Percentiles rank a stretch among this genome's conserved stretches.
These are phyloP conservation scores for Euphorbia corollata DNA, from an alignment of 441 rosid genomes.

Conservation along the genomic window DNA sequence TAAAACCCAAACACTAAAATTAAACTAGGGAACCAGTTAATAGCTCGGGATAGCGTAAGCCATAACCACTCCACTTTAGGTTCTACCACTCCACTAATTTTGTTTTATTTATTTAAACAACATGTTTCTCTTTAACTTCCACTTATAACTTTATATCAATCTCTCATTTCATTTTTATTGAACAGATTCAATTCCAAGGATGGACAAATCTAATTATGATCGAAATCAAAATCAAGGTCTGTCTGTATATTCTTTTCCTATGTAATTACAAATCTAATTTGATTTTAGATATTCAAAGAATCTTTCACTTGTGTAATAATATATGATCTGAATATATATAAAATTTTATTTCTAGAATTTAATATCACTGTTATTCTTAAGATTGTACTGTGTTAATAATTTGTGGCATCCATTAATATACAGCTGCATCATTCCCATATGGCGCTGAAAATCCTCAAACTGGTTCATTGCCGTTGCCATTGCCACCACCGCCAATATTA, in stretches of 20 bases:
- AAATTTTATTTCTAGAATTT: too few species aligned
- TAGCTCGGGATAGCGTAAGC: neutral
- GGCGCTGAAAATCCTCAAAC: constrained; percentile 3
- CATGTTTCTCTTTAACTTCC: neutral
- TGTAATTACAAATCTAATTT: too few species aligned
- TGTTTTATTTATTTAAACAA: neutral
- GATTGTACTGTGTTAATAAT: too few species aligned
- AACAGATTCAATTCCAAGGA: neutral
- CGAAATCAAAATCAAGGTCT: constrained; percentile 8
- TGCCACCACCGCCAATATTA: neutral
- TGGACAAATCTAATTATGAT: constrained; percentile 1
- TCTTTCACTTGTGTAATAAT: neutral
- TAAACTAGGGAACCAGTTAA: too few species aligned
- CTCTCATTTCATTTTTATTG: neutral
- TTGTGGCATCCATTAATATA: neutral
- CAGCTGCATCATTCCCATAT: neutral
- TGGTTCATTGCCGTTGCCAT: neutral
- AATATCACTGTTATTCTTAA: too few species aligned
- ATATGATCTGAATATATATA: too few species aligned
- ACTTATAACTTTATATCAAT: neutral
- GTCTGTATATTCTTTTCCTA: too few species aligned
- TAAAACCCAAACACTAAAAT: too few species aligned
- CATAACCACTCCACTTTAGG: constrained; percentile 17
- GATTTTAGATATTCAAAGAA: neutral
- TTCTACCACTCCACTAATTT: too few species aligned